phyloP scores from a whole-genome alignment of 169 alveolate genomes.

The Plasmodium gonderi region DNA sequence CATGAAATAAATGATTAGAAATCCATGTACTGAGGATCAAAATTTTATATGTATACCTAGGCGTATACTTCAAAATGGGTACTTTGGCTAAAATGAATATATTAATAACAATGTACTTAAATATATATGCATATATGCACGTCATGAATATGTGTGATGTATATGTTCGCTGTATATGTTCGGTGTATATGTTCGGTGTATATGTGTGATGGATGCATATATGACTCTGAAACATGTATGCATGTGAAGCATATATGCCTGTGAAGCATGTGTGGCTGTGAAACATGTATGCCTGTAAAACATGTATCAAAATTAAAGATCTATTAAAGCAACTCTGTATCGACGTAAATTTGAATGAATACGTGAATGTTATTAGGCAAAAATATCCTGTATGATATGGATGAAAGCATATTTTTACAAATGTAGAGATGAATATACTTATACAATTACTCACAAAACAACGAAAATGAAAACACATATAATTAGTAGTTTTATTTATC shows the following conservation, averaged over 20 bases:
- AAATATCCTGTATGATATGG: neutral
- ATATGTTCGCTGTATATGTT: neutral
- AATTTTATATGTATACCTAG: neutral
- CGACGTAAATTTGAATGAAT: neutral
- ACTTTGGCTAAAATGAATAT: neutral
- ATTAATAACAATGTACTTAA: neutral
- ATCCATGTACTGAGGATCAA: no score
- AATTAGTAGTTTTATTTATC: neutral
- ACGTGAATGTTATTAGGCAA: neutral
- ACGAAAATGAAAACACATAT: neutral
- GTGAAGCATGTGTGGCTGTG: no score
- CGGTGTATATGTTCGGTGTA: no score
- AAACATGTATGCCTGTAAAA: no score
- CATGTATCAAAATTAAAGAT: neutral
- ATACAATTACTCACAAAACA: constrained; percentile 1
- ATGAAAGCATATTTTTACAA: neutral
- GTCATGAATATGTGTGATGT: neutral
- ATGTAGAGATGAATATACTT: neutral
- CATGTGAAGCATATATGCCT: no score
- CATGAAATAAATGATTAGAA: no score
- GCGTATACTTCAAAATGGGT: neutral
- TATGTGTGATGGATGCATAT: no score
- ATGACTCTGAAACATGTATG: no score
- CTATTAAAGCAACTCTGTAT: neutral
- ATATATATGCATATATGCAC: neutral